phyloP scores from a whole-genome alignment of 2,329 filamentous ascomycete species.

The Thielaviopsis euricoi region DNA sequence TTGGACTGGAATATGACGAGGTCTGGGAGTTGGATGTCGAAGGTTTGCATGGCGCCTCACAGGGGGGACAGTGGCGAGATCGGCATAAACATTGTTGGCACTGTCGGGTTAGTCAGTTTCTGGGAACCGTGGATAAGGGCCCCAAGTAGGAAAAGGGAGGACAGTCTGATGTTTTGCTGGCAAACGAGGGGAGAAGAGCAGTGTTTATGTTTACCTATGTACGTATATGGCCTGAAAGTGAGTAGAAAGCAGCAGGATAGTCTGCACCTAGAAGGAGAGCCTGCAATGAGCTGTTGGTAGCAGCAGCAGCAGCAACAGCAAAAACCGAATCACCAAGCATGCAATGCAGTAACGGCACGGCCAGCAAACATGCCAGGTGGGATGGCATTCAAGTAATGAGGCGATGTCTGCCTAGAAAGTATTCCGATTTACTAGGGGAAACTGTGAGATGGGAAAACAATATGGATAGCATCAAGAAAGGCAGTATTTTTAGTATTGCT shows the following conservation, averaged over 20 bases:
- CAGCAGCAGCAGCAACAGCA: too few species aligned
- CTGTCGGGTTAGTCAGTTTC: neutral
- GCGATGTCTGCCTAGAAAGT: neutral
- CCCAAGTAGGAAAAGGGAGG: neutral
- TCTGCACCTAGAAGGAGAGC: neutral
- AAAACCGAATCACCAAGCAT: neutral
- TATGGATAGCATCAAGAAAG: too few species aligned
- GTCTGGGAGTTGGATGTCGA: neutral
- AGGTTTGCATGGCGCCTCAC: neutral
- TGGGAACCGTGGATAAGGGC: too few species aligned
- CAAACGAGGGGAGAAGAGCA: neutral
- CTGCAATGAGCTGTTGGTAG: neutral
- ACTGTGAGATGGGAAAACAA: too few species aligned
- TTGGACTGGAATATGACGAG: constrained; percentile 1
- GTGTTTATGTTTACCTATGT: neutral
- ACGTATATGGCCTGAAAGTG: too few species aligned
- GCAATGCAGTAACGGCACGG: neutral
- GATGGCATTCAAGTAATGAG: neutral
- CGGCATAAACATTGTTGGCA: neutral
- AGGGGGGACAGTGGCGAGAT: neutral
- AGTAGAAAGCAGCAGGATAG: neutral
- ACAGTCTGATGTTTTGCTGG: neutral
- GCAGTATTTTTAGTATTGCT: neutral
- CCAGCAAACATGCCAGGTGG: neutral
- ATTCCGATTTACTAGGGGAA: neutral